Evolutionary conservation across 2,329 filamentous ascomycete species (phyloP).

Genomic region (Xylariomycetidae sp.): DNA sequence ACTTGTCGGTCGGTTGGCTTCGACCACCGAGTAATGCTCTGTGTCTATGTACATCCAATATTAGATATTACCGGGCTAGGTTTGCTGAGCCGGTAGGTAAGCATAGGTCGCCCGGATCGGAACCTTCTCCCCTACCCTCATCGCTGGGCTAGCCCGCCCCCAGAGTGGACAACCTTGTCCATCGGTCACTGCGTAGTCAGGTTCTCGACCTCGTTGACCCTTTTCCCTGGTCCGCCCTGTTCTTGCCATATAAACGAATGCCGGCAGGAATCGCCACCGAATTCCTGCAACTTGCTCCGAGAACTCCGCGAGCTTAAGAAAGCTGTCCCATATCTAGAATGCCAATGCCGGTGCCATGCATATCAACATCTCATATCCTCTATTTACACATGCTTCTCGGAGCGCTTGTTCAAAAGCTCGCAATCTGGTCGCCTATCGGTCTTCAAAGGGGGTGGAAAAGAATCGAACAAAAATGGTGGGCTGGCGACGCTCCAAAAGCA

Average conservation of each 20-base stretch:
- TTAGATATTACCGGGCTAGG: slow-evolving; percentile 38
- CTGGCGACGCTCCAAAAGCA: too few relatives aligned
- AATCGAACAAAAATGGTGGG: slow-evolving; percentile 25
- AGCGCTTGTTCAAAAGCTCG: slow-evolving; percentile 28
- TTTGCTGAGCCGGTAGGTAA: too few relatives aligned
- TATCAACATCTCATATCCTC: slow-evolving; percentile 44
- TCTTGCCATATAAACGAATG: slow-evolving; percentile 41
- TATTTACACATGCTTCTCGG: slow-evolving; percentile 42
- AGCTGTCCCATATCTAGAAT: slow-evolving; percentile 40
- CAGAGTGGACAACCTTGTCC: slow-evolving; percentile 23
- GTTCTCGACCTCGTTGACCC: background rate
- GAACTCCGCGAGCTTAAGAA: slow-evolving; percentile 41
- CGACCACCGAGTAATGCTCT: slow-evolving; percentile 15
- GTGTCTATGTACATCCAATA: slow-evolving; percentile 31
- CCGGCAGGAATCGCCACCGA: slow-evolving; percentile 31
- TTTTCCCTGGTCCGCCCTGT: slow-evolving; percentile 8
- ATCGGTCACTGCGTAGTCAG: slow-evolving; percentile 13
- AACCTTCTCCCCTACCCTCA: slow-evolving; percentile 8
- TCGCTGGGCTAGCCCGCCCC: slow-evolving; percentile 30
- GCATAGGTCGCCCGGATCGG: slow-evolving; percentile 24
- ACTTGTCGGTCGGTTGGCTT: too few relatives aligned
- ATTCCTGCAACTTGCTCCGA: slow-evolving; percentile 38
- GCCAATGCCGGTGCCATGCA: slow-evolving; percentile 44
- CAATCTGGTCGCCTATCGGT: slow-evolving; percentile 24
- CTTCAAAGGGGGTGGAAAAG: slow-evolving; percentile 22